These are phyloP conservation scores for Podaxis sp. DNA, from an alignment of 768 basidiomycete species.

Conservation along the genomic window DNA sequence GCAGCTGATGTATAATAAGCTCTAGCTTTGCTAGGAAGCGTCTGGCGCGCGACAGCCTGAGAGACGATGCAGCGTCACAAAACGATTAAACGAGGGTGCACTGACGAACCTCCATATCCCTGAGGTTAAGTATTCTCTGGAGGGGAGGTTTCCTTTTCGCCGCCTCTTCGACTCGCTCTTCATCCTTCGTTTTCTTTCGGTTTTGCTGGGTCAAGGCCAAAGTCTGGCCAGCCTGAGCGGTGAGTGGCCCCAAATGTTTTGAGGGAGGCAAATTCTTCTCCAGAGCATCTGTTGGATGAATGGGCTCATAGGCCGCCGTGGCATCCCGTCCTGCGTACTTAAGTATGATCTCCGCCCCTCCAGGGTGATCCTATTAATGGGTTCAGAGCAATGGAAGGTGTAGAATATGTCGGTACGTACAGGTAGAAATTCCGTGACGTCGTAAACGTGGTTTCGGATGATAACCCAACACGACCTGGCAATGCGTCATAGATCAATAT, in stretches of 20 bases:
- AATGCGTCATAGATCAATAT: constrained; percentile 11
- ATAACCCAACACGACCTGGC: constrained; percentile 84
- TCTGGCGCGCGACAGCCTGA: constrained; percentile 68
- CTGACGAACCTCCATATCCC: constrained; percentile 73
- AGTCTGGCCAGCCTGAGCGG: constrained; percentile 38
- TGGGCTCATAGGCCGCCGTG: constrained; percentile 72
- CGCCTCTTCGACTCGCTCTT: constrained; percentile 64
- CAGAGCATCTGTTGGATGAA: constrained; percentile 83
- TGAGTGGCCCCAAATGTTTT: constrained; percentile 71
- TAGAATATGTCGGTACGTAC: constrained; percentile 31
- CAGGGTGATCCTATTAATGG: constrained; percentile 63
- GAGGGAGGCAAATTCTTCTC: constrained; percentile 65
- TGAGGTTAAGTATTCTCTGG: constrained; percentile 66
- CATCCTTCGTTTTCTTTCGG: constrained; percentile 62
- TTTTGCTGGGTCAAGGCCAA: constrained; percentile 36
- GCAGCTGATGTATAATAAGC: constrained; percentile 86
- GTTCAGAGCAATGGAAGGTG: constrained; percentile 1
- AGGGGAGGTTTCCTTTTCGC: constrained; percentile 62
- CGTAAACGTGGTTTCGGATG: constrained; percentile 78
- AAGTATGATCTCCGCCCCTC: constrained; percentile 79
- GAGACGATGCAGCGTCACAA: background rate
- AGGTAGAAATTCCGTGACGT: constrained; percentile 76
- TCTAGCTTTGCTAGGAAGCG: constrained; percentile 71
- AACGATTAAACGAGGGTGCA: background rate
- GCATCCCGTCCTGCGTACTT: constrained; percentile 86